Base-by-base conservation (phyloP, 106 monocot genomes). In the Acorus calamus region DNA sequence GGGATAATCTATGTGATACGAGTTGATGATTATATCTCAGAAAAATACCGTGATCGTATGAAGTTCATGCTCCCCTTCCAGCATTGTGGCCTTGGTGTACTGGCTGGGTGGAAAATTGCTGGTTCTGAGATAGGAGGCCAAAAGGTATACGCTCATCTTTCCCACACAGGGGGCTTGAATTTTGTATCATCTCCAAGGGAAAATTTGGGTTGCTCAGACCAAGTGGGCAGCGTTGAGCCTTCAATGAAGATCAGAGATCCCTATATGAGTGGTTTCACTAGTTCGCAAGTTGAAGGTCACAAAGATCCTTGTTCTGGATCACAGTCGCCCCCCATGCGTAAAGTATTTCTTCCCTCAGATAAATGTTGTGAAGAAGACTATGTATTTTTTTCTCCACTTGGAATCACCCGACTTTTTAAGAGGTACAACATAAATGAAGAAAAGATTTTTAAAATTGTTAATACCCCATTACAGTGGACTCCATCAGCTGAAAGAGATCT, bases 361-460 rank as follows among this genome's bases (percentile, higher is more conserved):
- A 74, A 67, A 74, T 69, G 3, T 64, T 69, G 66, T n/a, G 63
- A 49, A 6, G 65, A 80, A n/a, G 72, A 72, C 56, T 69, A 52
- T 28, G 66, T 87, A 63, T 87, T 77, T 44, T 68, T 94, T 67
- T 94, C 90, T 60, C 76, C 87, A 52, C 82, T 87, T 80, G 94
- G 94, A 73, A 63, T 94, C 28, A 84, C 76, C 4, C 79, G 82
- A 46, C 61, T 90, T 13, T 58, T 84, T 45, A 73, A 63, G 74
- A 62, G 57, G 66, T 56, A 8, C 53, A 66, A 58, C 66, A 8
- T 6, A 7, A 61, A 63, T 6, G 76, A 63, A 59, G 52, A 70
- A 62, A 76, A 59, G 6, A 50, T 43, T 47, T 56, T 54, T 53
- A 82, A 77, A 70, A 72, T 94, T 68, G 73, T 82, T 61, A 84